Conservation (phyloP, 148 eudicot species). For the Spergularia bocconei region DNA sequence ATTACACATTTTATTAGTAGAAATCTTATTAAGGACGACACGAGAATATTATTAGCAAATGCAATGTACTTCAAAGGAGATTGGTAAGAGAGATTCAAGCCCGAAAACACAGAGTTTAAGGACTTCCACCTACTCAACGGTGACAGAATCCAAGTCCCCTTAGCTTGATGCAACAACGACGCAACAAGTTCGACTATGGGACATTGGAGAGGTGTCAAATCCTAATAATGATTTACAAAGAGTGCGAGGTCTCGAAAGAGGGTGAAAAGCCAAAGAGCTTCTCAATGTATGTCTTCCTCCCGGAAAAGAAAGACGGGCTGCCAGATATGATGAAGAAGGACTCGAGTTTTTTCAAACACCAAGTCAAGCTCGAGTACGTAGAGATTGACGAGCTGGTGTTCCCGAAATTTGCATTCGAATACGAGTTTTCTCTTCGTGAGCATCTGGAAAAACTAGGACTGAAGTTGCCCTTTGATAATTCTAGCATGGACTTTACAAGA, state of each 20-base stretch:
- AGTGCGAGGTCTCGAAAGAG: no score
- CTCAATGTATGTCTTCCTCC: no score
- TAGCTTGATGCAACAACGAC: neutral
- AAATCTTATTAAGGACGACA: neutral
- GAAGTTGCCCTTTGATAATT: slow-evolving; percentile 8
- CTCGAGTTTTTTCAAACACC: neutral
- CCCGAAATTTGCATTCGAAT: slow-evolving; percentile 23
- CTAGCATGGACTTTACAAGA: slow-evolving; percentile 7
- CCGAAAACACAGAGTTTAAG: neutral
- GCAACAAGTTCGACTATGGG: neutral
- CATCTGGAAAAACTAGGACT: slow-evolving; percentile 11
- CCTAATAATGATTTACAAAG: neutral
- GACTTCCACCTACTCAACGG: slow-evolving; percentile 24
- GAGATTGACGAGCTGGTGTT: slow-evolving; percentile 3
- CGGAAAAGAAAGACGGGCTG: no score
- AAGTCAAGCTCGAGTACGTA: neutral
- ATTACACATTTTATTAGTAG: slow-evolving; percentile 4
- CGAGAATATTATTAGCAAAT: slow-evolving; percentile 11
- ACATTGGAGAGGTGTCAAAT: slow-evolving; percentile 15
- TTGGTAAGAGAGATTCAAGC: slow-evolving; percentile 10
- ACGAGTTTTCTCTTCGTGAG: neutral
- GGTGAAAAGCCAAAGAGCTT: no score
- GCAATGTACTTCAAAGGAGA: slow-evolving; percentile 30
- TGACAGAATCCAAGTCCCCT: neutral
- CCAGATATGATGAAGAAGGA: no score